Percentiles rank a stretch among this genome's conserved stretches.
phyloP scores from a whole-genome alignment of 345 rosid genomes.

The Dipteronia dyeriana region DNA sequence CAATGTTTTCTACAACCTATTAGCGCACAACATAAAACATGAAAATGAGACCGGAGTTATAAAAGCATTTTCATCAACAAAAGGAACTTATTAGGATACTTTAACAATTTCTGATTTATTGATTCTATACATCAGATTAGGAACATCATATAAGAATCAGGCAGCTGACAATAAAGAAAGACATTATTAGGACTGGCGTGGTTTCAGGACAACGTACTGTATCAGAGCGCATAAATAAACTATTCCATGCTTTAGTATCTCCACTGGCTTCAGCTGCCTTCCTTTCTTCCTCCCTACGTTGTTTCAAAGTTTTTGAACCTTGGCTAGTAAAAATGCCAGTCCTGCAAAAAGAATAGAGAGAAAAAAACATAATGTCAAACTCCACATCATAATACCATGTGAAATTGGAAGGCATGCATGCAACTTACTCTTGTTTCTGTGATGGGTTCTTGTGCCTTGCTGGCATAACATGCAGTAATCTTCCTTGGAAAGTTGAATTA shows the following conservation, averaged over 20 bases:
- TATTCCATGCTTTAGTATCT: conserved; percentile 90
- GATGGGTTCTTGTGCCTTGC: conserved; percentile 52
- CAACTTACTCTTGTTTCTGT: conserved; percentile 59
- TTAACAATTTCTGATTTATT: conserved; percentile 6
- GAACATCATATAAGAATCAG: not conserved
- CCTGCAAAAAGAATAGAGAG: conserved; percentile 29
- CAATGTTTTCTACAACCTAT: conserved; percentile 84
- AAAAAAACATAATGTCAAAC: not conserved
- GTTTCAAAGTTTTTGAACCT: conserved; percentile 69
- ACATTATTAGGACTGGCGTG: not conserved
- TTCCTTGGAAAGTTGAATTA: conserved; percentile 82
- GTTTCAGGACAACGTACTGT: conserved; percentile 50
- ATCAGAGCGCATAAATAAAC: conserved; percentile 88
- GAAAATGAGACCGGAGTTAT: not conserved
- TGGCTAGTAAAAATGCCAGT: conserved; percentile 28
- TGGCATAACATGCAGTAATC: conserved; percentile 85
- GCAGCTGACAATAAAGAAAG: not conserved
- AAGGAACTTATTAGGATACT: not conserved
- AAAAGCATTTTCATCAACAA: not conserved
- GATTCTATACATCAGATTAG: not conserved
- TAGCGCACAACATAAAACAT: conserved; percentile 8
- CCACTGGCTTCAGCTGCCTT: conserved; percentile 93
- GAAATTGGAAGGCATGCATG: conserved; percentile 12
- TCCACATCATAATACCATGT: conserved; percentile 7
- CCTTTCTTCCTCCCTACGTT: conserved; percentile 72